Base-by-base conservation (phyloP, 176 grass and related monocot species). In the Cenchrus fungigraminus region DNA sequence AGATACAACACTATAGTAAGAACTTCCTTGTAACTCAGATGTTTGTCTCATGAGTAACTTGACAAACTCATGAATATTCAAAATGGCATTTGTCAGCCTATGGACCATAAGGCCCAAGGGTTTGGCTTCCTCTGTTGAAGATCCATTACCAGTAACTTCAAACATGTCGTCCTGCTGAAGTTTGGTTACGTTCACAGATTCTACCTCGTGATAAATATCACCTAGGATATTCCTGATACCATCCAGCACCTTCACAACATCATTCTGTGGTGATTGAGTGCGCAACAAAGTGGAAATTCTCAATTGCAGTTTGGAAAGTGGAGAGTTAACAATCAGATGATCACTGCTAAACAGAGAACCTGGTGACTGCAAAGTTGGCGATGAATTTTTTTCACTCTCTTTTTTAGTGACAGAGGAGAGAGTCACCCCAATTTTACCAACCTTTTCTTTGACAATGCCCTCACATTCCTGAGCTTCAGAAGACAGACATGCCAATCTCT, bases 21-120 rank as follows among this genome's bases (percentile, higher is more conserved):
- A 32, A 32, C 52, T 64, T 12, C 88, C 81, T 54, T 92, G 90
- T 65, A 90, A 76, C 59, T 89, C 87, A 47, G 88, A 94, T 66
- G 79, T 63, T 28, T 70, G 71, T 92, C 90, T 84, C 88, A 63
- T 88, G 86, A 97, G 71, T 84, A 89, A 91, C 77, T 88, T 88
- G 13, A 99, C 79, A 78, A 97, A 99, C 28, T 92, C 88, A 57
- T 94, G 88, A 94, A 99, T 89, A 72, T 97, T 89, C 81, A 89
- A 90, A 73, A 97, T 55, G 16, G 97, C 92, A 53, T 77, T 89
- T 51, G 78, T 59, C 45, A 94, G 74, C 72, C 83, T 82, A 80
- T 92, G 73, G 72, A 87, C 83, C 73, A 74, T 81, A 68, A 74
- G 14, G 43, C 74, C 74, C 67, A 45, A 68, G 37, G 66, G 17